Conservation (phyloP, 495 filamentous ascomycete genomes). For the Talaromyces wortmannii region DNA sequence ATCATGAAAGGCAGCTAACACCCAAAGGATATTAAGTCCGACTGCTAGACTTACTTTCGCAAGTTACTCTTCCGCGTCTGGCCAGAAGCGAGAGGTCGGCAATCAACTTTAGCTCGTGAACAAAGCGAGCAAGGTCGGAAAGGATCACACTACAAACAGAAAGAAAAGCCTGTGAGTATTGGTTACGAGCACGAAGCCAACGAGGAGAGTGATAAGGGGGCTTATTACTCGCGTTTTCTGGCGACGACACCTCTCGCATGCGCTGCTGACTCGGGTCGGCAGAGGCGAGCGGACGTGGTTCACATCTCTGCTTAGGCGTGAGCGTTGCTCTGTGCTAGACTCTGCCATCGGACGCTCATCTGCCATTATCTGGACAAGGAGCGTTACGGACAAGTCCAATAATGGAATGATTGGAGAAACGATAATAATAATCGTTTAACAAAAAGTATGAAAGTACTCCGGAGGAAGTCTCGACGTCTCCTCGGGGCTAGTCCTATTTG, state of each 20-base stretch:
- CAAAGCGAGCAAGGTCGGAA: conserved; percentile 23
- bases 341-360: neutral
- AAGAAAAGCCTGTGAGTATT: neutral
- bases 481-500: neutral
- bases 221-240: conserved; percentile 20
- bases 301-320: neutral
- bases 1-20: neutral
- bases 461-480: neutral
- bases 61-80: neutral
- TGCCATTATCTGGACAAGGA: neutral
- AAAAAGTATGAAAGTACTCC: too few relatives aligned
- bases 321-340: neutral
- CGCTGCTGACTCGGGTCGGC: conserved; percentile 21
- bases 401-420: neutral
- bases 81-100: conserved; percentile 5
- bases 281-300: neutral
- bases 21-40: neutral
- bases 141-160: conserved; percentile 17
- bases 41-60: conserved; percentile 6
- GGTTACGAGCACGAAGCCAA: neutral
- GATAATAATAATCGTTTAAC: too few relatives aligned
- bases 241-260: conserved; percentile 22
- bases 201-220: neutral
- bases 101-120: conserved; percentile 17
- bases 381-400: neutral